A percentile compares a stretch with the other conserved stretches of the same genome.
These are phyloP conservation scores for Simmondsia chinensis DNA, from an alignment of 148 eudicot species.

Conservation along the genomic window DNA sequence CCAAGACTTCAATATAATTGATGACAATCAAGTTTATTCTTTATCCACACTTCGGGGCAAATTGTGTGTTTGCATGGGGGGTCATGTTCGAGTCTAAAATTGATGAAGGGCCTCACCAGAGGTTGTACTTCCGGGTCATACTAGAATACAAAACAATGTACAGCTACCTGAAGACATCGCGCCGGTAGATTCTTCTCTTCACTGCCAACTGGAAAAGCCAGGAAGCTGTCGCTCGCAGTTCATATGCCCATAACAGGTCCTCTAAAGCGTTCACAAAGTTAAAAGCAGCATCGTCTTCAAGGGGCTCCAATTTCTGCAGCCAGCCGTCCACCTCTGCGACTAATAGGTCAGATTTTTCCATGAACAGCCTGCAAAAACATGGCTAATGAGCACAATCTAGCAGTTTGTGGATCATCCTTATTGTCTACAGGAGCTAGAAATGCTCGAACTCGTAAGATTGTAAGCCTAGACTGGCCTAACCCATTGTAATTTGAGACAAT, in stretches of 20 bases:
- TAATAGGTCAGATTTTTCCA: conserved; percentile 51
- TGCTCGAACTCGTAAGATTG: too few relatives aligned
- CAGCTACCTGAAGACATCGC: conserved; percentile 64
- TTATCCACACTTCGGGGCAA: too few relatives aligned
- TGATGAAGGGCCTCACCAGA: too few relatives aligned
- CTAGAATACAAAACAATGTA: neutral
- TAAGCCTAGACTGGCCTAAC: too few relatives aligned
- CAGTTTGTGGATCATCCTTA: too few relatives aligned
- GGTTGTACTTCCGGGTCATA: too few relatives aligned
- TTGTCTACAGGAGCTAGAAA: too few relatives aligned
- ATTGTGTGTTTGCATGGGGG: too few relatives aligned
- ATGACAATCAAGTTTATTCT: too few relatives aligned
- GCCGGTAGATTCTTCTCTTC: conserved; percentile 63
- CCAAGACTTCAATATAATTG: too few relatives aligned
- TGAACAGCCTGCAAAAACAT: conserved; percentile 52
- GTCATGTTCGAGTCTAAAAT: too few relatives aligned
- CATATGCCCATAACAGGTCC: conserved; percentile 94
- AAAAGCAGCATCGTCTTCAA: conserved; percentile 81
- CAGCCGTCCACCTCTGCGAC: conserved; percentile 44
- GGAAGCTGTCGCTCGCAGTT: conserved; percentile 89
- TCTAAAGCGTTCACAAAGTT: conserved; percentile 95
- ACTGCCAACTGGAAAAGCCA: conserved; percentile 90
- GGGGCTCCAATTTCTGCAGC: conserved; percentile 55
- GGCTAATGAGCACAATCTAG: neutral
- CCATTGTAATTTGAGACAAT: too few relatives aligned